A percentile compares a stretch with the other conserved stretches of the same genome.
phyloP scores from a whole-genome alignment of 2,329 filamentous ascomycete genomes.

The Claviceps pazoutovae region DNA sequence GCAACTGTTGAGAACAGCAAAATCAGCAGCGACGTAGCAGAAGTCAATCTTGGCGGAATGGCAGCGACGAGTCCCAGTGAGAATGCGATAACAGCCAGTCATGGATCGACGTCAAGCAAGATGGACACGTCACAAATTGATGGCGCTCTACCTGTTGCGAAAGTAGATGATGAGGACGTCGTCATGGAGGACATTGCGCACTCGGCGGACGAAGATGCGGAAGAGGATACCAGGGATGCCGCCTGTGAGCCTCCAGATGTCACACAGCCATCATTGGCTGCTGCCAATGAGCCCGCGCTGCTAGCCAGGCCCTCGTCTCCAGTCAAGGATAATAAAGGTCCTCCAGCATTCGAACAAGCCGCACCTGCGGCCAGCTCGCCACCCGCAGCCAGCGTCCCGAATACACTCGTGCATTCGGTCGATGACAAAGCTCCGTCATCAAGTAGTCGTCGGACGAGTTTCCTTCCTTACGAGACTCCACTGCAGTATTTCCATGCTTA shows the following conservation, averaged over 20 bases:
- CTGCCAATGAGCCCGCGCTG: slow-evolving; percentile 4
- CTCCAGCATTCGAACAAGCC: neutral
- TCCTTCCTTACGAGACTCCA: slow-evolving; percentile 64
- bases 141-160: neutral
- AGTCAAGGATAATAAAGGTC: neutral
- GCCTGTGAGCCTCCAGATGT: slow-evolving; percentile 42
- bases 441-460: slow-evolving; percentile 11
- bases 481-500: slow-evolving; percentile 74
- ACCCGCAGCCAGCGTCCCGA: neutral
- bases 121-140: neutral
- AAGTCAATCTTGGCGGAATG: neutral
- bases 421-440: slow-evolving; percentile 11
- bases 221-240: slow-evolving; percentile 28
- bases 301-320: slow-evolving; percentile 1
- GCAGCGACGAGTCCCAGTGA: neutral
- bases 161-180: slow-evolving; percentile 4
- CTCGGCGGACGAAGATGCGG: slow-evolving; percentile 25
- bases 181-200: slow-evolving; percentile 11
- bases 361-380: neutral
- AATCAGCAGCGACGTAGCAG: neutral
- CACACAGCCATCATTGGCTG: neutral
- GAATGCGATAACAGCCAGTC: neutral
- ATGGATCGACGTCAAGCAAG: neutral
- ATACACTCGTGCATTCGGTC: neutral
- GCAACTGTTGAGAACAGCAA: neutral